These are phyloP conservation scores for Epithele typhae DNA, from an alignment of 768 basidiomycete species.

Conservation along the genomic window DNA sequence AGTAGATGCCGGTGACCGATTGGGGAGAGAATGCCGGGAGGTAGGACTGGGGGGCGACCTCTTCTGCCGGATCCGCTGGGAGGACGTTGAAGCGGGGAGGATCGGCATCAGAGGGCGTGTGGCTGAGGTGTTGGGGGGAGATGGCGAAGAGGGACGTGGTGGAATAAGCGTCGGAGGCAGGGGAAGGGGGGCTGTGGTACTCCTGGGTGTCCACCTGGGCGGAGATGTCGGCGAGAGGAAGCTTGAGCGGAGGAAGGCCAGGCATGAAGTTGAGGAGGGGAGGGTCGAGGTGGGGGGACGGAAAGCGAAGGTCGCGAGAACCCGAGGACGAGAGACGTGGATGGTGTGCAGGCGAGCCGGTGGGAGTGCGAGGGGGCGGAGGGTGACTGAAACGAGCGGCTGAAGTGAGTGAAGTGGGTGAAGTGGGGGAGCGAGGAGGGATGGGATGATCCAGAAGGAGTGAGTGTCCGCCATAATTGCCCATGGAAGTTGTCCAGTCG, in stretches of 20 bases:
- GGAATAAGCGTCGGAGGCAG: too few species aligned
- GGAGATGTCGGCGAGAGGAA: constrained; percentile 10
- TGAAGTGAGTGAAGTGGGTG: neutral
- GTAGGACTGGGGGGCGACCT: too few species aligned
- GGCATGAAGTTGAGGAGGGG: constrained; percentile 11
- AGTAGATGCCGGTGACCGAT: neutral
- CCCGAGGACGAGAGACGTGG: neutral
- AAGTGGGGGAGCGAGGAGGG: neutral
- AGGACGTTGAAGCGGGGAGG: too few species aligned
- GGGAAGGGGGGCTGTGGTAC: too few species aligned
- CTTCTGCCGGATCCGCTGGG: too few species aligned
- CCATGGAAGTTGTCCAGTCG: constrained; percentile 1
- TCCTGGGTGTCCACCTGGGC: constrained; percentile 1
- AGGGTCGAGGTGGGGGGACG: constrained; percentile 10
- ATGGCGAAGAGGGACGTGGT: too few species aligned
- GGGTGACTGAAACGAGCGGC: neutral
- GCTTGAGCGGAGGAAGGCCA: constrained; percentile 14
- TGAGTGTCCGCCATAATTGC: neutral
- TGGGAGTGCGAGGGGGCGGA: neutral
- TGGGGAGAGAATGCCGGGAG: too few species aligned
- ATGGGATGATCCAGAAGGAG: neutral
- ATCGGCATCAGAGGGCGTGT: too few species aligned
- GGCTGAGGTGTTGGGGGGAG: too few species aligned
- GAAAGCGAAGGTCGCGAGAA: neutral
- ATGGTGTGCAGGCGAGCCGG: neutral